phyloP scores from a whole-genome alignment of 306 rosid genomes.

The Pyrus communis region DNA sequence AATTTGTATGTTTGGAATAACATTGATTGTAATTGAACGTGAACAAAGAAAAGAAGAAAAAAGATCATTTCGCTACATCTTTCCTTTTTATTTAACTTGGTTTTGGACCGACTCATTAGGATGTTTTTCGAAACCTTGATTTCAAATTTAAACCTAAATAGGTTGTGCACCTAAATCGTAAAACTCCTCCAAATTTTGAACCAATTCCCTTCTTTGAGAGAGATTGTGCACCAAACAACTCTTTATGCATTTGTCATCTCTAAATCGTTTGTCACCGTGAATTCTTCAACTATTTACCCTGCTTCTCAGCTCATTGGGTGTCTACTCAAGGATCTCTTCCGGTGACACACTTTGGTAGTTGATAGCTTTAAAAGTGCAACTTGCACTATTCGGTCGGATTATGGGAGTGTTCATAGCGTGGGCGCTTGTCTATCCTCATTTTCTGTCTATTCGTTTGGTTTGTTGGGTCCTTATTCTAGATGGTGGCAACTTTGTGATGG shows the following conservation, averaged over 20 bases:
- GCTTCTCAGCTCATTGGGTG: background rate
- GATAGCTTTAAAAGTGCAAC: no score
- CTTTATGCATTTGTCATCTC: no score
- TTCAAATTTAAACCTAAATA: background rate
- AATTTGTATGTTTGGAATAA: constrained; percentile 20
- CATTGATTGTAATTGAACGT: constrained; percentile 23
- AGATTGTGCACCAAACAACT: background rate
- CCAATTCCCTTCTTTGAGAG: background rate
- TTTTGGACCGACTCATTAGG: no score
- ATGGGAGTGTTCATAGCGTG: no score
- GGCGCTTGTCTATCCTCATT: background rate
- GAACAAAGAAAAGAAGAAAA: constrained; percentile 14
- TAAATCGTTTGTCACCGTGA: no score
- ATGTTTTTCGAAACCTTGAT: no score
- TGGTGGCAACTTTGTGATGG: background rate
- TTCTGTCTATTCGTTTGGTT: background rate
- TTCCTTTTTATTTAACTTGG: background rate
- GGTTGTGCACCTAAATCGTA: no score
- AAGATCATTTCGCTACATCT: background rate
- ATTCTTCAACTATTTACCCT: no score
- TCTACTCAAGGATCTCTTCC: no score
- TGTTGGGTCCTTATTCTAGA: no score
- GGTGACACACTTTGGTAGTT: no score
- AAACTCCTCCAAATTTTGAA: background rate
- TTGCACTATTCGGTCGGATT: no score